Evolutionary conservation across 148 eudicot species (phyloP).

Genomic region (Vaccinium myrtillus): DNA sequence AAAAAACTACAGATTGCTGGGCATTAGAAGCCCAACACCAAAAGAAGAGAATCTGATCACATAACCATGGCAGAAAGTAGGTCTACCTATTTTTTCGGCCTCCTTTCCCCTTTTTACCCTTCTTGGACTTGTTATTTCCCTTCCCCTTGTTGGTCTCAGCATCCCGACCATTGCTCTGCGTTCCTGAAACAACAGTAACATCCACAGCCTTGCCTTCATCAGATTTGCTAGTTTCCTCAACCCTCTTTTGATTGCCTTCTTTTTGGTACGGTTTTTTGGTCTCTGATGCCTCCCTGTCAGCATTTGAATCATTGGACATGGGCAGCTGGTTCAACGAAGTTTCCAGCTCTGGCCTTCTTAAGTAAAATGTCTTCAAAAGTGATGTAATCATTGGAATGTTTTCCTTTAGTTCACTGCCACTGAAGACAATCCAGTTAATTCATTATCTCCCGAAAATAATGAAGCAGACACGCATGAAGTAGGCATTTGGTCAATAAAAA

Average conservation of each 20-base stretch:
- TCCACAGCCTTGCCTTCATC: slow-evolving; percentile 8
- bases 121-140: slow-evolving; percentile 19
- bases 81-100: slow-evolving; percentile 4
- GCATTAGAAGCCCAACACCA: not conserved
- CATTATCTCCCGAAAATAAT: not conserved
- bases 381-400: not conserved
- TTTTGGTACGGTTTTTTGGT: not conserved
- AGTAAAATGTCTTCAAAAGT: slow-evolving; percentile 11
- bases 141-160: slow-evolving; percentile 11
- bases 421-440: not conserved
- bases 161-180: not conserved
- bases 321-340: slow-evolving; percentile 13
- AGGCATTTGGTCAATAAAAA: not conserved
- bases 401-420: slow-evolving; percentile 6
- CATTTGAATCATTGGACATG: not conserved
- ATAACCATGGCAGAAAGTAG: not conserved
- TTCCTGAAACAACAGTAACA: not conserved
- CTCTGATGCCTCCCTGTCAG: not conserved
- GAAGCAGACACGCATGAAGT: not conserved
- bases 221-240: not conserved
- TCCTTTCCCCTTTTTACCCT: slow-evolving; percentile 8
- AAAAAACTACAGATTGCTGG: not conserved
- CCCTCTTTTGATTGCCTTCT: not conserved
- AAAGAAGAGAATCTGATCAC: not conserved
- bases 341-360: slow-evolving; percentile 12